Percentiles rank a stretch among this genome's conserved stretches.
Conservation (phyloP, 495 filamentous ascomycete species). For the Neurospora sp. region DNA sequence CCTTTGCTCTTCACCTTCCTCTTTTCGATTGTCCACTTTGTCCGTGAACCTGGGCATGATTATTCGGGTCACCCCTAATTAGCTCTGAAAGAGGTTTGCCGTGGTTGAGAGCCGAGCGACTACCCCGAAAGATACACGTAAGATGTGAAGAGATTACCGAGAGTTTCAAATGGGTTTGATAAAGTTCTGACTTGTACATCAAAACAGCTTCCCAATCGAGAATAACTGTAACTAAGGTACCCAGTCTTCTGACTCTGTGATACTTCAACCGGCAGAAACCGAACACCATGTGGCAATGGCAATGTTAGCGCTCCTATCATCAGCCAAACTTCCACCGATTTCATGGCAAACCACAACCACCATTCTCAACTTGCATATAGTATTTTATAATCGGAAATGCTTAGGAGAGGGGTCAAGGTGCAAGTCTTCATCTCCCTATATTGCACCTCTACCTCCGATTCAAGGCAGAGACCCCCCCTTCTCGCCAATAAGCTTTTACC, state of each 20-base stretch:
- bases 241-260: neutral
- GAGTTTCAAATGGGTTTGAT: no score
- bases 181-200: no score
- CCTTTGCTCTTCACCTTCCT: neutral
- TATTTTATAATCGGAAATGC: neutral
- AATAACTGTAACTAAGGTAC: neutral
- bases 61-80: no score
- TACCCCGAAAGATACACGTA: no score
- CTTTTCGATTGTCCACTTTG: no score
- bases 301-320: neutral
- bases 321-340: rapidly evolving
- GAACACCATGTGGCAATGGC: neutral
- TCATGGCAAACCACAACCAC: neutral
- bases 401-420: neutral
- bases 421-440: neutral
- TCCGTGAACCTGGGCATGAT: no score
- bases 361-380: neutral
- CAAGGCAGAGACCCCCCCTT: neutral
- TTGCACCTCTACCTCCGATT: neutral
- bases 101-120: no score
- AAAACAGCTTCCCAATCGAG: no score
- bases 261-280: neutral
- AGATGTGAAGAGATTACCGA: no score
- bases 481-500: neutral
- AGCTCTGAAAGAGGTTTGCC: no score